phyloP scores from a whole-genome alignment of 805 yeast genomes.

The Metschnikowia drakensbergensis region DNA sequence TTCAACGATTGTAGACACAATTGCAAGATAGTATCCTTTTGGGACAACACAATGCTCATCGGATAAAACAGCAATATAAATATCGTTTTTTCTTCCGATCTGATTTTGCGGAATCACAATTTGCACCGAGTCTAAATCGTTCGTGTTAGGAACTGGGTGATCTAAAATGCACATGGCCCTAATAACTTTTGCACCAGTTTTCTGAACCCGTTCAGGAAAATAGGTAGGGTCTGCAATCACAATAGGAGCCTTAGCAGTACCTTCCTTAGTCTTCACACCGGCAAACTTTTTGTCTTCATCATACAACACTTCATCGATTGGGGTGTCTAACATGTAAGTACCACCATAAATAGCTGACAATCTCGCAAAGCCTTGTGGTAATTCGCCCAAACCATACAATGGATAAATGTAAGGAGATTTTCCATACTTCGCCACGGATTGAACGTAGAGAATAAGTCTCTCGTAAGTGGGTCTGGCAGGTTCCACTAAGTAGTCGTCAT shows the following conservation, averaged over 20 bases:
- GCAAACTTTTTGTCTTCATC: slow-evolving; percentile 60
- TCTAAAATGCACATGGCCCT: slow-evolving; percentile 86
- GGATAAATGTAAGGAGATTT: slow-evolving; percentile 96
- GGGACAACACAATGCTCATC: slow-evolving; percentile 88
- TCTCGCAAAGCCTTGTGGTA: slow-evolving; percentile 99
- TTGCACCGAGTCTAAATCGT: slow-evolving; percentile 84
- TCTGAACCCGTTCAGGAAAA: slow-evolving; percentile 77
- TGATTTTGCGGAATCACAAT: slow-evolving; percentile 96
- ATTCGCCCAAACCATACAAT: slow-evolving; percentile 91
- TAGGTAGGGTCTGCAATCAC: slow-evolving; percentile 98
- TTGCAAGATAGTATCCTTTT: slow-evolving; percentile 85
- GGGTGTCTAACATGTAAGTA: slow-evolving; percentile 96
- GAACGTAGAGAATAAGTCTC: slow-evolving; percentile 78
- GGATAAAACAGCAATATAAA: slow-evolving; percentile 87
- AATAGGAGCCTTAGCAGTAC: slow-evolving; percentile 84
- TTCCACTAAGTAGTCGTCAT: slow-evolving; percentile 77
- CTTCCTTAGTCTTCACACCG: slow-evolving; percentile 90
- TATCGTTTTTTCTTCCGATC: slow-evolving; percentile 87
- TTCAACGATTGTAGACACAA: slow-evolving; percentile 90
- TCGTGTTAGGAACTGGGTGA: slow-evolving; percentile 82
- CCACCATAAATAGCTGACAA: slow-evolving; percentile 97
- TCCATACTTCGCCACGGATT: slow-evolving; percentile 91
- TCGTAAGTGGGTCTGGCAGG: slow-evolving; percentile 92
- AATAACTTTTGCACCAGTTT: slow-evolving; percentile 70
- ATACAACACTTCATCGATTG: slow-evolving; percentile 83